A percentile compares a stretch with the other conserved stretches of the same genome.
Conservation (phyloP, 1,284 basidiomycete species). For the Leccinum pseudoinsigne region DNA sequence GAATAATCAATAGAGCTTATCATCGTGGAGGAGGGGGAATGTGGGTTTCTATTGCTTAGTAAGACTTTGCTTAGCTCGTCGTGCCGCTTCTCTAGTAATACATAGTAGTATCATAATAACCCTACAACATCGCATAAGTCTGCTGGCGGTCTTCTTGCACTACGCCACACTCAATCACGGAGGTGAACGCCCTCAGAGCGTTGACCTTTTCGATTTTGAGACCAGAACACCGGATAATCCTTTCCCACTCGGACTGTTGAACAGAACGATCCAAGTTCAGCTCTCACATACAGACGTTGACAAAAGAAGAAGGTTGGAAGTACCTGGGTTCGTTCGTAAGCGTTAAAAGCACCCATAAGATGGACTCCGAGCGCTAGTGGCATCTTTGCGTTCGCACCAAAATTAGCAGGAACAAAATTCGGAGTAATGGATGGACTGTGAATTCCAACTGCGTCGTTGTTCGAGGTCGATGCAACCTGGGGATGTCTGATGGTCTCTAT, state of each 20-base stretch:
- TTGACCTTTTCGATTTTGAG: not conserved
- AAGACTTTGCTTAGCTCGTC: not conserved
- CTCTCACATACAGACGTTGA: no score
- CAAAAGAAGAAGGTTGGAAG: not conserved
- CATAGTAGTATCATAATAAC: no score
- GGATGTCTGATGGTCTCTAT: not conserved
- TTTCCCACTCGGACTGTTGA: not conserved
- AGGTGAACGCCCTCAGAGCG: slow-evolving; percentile 3
- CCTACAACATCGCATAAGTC: not conserved
- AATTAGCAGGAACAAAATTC: slow-evolving; percentile 8
- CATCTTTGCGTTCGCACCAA: slow-evolving; percentile 8
- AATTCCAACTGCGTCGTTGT: not conserved
- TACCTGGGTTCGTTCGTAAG: not conserved
- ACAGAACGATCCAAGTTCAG: not conserved
- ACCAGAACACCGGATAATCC: not conserved
- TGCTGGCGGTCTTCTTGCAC: not conserved
- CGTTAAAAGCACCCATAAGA: slow-evolving; percentile 11
- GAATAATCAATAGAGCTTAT: slow-evolving; percentile 60
- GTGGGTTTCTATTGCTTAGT: not conserved
- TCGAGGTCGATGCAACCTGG: not conserved
- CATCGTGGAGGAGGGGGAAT: not conserved
- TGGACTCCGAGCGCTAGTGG: slow-evolving; percentile 12
- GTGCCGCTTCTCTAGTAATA: no score
- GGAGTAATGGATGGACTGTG: not conserved
- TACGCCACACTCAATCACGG: slow-evolving; percentile 7